These are phyloP conservation scores for Lactifluus piperatus DNA, from an alignment of 768 basidiomycete genomes.

Conservation along the genomic window DNA sequence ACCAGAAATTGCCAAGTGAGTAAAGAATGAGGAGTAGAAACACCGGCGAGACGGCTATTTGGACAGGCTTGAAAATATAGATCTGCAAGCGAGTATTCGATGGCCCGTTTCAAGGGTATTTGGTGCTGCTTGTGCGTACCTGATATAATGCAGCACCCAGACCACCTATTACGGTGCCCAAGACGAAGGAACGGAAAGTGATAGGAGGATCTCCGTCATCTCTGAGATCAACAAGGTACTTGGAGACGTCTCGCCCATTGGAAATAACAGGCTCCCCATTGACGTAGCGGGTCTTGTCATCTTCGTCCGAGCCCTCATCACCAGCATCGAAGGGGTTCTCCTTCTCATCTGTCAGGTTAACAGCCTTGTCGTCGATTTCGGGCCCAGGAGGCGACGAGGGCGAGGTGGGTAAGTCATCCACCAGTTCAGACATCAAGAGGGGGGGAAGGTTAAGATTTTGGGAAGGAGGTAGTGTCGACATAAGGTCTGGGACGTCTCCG, in stretches of 20 bases:
- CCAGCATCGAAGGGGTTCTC: background rate
- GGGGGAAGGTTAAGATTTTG: background rate
- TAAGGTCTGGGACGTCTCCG: background rate
- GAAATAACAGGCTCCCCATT: slow-evolving; percentile 25
- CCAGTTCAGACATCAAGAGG: background rate
- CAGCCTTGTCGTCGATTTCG: background rate
- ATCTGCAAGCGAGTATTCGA: slow-evolving; percentile 31
- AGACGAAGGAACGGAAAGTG: slow-evolving; percentile 45
- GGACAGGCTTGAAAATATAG: slow-evolving; percentile 51
- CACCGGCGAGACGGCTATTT: slow-evolving; percentile 42
- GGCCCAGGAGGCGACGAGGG: background rate
- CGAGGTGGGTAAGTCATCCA: background rate
- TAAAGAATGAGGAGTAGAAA: slow-evolving; percentile 50
- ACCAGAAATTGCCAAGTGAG: slow-evolving; percentile 43
- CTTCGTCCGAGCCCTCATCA: background rate
- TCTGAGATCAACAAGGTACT: slow-evolving; percentile 44
- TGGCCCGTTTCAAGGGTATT: background rate
- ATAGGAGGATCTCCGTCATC: slow-evolving; percentile 50
- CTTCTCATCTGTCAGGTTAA: background rate
- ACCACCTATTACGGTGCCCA: slow-evolving; percentile 51
- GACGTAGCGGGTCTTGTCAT: background rate
- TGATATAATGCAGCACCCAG: slow-evolving; percentile 51
- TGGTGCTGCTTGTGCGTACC: slow-evolving; percentile 27
- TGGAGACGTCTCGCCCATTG: slow-evolving; percentile 41
- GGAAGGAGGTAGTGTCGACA: background rate